phyloP scores from a whole-genome alignment of 2,329 filamentous ascomycete species.

The Whalleya microplaca region DNA sequence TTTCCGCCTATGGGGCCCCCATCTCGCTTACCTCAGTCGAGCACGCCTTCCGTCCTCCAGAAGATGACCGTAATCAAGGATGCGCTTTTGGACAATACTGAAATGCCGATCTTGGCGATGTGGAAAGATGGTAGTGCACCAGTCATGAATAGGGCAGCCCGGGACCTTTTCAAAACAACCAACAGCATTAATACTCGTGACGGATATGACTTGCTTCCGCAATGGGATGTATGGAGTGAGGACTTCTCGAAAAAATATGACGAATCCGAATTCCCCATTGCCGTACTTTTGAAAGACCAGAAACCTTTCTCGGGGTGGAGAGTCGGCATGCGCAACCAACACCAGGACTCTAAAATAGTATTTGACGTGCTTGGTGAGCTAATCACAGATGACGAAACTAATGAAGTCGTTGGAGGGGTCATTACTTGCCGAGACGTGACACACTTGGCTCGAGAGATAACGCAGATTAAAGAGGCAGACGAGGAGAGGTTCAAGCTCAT shows the following conservation, averaged over 20 bases:
- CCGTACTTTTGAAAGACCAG: conserved; percentile 64
- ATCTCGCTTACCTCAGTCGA: conserved; percentile 54
- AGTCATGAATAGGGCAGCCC: conserved; percentile 71
- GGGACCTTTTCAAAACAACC: conserved; percentile 52
- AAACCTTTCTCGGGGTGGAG: conserved; percentile 61
- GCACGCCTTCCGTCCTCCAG: conserved; percentile 67
- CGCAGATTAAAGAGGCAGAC: conserved; percentile 69
- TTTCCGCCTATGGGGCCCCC: conserved; percentile 73
- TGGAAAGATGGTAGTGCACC: conserved; percentile 79
- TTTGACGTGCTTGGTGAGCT: conserved; percentile 71
- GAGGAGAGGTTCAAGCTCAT: conserved; percentile 76
- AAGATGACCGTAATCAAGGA: conserved; percentile 79
- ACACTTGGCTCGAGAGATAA: conserved; percentile 68
- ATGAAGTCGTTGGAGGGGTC: conserved; percentile 74
- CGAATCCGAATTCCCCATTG: conserved; percentile 67
- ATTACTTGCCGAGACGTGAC: conserved; percentile 76
- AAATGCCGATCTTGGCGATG: conserved; percentile 76
- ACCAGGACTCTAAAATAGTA: conserved; percentile 55
- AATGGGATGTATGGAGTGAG: conserved; percentile 66
- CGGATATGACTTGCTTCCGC: conserved; percentile 59
- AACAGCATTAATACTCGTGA: conserved; percentile 47
- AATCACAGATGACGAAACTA: conserved; percentile 67
- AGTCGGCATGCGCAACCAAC: conserved; percentile 65
- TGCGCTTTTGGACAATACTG: conserved; percentile 74
- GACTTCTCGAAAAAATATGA: conserved; percentile 65